Conservation (phyloP, 179 eudicot species). For the Carnegiea gigantea region DNA sequence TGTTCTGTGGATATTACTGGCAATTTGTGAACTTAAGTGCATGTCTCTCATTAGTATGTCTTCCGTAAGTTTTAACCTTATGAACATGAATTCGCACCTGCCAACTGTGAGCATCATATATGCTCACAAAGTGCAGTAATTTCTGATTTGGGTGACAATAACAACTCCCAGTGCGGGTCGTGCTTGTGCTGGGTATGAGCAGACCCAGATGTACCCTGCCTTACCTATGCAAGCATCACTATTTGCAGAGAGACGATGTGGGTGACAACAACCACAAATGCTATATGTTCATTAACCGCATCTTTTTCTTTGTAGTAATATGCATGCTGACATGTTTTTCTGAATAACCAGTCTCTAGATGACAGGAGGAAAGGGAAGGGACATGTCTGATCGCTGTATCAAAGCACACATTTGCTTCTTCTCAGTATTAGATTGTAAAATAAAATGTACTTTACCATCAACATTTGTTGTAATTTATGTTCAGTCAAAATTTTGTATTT, state of each 20-base stretch:
- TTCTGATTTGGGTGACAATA: too few species aligned
- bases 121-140: too few species aligned
- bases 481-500: constrained; percentile 16
- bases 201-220: too few species aligned
- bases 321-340: background rate
- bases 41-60: too few species aligned
- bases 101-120: background rate
- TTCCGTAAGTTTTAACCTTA: too few species aligned
- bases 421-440: background rate
- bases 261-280: background rate
- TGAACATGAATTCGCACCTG: background rate
- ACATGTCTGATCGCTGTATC: constrained; percentile 5
- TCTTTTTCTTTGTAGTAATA: background rate
- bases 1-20: too few species aligned
- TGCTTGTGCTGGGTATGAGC: too few species aligned
- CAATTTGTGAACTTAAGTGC: too few species aligned
- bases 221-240: too few species aligned
- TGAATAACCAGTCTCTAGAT: constrained; percentile 32
- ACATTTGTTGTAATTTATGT: background rate
- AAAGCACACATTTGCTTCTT: background rate
- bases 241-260: too few species aligned
- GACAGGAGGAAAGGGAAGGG: constrained; percentile 37
- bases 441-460: background rate
- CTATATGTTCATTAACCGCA: background rate
- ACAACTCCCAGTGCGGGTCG: too few species aligned